phyloP scores from a whole-genome alignment of 192 early-diverging fungal genomes.

The Paraglomus brasilianum region DNA sequence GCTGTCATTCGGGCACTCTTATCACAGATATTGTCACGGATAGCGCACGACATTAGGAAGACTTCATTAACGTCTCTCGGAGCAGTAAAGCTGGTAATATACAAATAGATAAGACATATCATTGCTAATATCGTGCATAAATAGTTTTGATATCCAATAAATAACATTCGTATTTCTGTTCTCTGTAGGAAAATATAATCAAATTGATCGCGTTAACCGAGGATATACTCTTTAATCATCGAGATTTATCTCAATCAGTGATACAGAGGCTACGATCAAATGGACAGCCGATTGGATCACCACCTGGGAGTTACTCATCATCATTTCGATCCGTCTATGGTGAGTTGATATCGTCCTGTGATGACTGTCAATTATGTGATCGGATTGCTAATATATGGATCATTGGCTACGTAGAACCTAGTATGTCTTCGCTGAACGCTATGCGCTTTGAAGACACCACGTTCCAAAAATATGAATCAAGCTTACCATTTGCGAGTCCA shows the following conservation, averaged over 20 bases:
- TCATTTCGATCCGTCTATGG: slow-evolving; percentile 23
- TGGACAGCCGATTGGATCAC: not conserved
- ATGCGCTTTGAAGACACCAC: not conserved
- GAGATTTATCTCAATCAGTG: slow-evolving; percentile 18
- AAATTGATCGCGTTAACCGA: not conserved
- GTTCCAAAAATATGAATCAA: slow-evolving; percentile 20
- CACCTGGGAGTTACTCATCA: slow-evolving; percentile 16
- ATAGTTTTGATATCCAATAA: too few relatives aligned
- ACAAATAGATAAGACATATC: too few relatives aligned
- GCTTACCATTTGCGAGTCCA: not conserved
- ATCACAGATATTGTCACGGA: not conserved
- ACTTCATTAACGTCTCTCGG: not conserved
- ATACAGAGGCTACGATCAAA: not conserved
- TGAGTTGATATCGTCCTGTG: not conserved
- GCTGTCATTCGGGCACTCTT: slow-evolving; percentile 18
- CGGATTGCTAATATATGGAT: too few relatives aligned
- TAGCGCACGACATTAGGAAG: not conserved
- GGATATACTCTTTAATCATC: slow-evolving; percentile 28
- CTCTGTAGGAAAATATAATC: slow-evolving; percentile 24
- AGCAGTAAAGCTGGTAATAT: slow-evolving; percentile 12
- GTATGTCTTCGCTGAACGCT: not conserved
- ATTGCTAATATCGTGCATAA: too few relatives aligned
- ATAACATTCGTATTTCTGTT: not conserved
- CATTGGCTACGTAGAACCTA: not conserved
- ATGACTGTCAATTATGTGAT: too few relatives aligned